phyloP scores from a whole-genome alignment of 306 rosid genomes.

The Ammopiptanthus mongolicus region DNA sequence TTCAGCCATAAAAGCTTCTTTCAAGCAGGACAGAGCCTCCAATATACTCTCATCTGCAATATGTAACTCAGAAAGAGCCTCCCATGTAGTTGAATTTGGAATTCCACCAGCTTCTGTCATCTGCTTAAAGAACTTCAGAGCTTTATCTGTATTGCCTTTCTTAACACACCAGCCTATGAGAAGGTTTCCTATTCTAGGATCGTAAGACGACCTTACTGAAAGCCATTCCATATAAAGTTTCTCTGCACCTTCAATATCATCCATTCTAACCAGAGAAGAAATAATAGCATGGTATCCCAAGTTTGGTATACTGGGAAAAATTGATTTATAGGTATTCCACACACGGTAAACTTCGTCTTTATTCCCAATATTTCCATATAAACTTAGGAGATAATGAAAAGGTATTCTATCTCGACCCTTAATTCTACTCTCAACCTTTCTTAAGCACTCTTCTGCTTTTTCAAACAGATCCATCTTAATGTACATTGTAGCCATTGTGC shows the following conservation, averaged over 20 bases:
- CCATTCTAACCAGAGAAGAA: conserved; percentile 65
- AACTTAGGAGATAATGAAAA: conserved; percentile 81
- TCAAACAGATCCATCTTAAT: conserved; percentile 65
- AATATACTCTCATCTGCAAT: conserved; percentile 44
- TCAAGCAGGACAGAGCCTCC: conserved; percentile 64
- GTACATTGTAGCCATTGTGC: conserved; percentile 89
- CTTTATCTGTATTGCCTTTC: conserved; percentile 50
- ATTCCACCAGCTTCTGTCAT: conserved; percentile 59
- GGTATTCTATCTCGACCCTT: conserved; percentile 79
- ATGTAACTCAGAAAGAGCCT: conserved; percentile 67
- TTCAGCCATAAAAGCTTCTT: conserved; percentile 57
- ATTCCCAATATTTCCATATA: conserved; percentile 72
- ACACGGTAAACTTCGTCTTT: conserved; percentile 78
- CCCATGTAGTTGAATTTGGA: conserved; percentile 88
- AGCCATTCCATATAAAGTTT: conserved; percentile 76
- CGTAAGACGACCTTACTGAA: conserved; percentile 51
- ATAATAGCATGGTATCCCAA: conserved; percentile 83
- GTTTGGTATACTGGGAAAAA: conserved; percentile 73
- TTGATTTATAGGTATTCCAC: conserved; percentile 68
- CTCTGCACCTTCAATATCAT: conserved; percentile 77
- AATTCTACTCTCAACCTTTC: conserved; percentile 70
- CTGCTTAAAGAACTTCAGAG: conserved; percentile 45
- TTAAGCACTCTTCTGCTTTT: conserved; percentile 80
- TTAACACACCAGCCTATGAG: conserved; percentile 53
- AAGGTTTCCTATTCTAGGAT: conserved; percentile 82